These are phyloP conservation scores for Rostrohypoxylon terebratum DNA, from an alignment of 495 filamentous ascomycete genomes.

Conservation along the genomic window DNA sequence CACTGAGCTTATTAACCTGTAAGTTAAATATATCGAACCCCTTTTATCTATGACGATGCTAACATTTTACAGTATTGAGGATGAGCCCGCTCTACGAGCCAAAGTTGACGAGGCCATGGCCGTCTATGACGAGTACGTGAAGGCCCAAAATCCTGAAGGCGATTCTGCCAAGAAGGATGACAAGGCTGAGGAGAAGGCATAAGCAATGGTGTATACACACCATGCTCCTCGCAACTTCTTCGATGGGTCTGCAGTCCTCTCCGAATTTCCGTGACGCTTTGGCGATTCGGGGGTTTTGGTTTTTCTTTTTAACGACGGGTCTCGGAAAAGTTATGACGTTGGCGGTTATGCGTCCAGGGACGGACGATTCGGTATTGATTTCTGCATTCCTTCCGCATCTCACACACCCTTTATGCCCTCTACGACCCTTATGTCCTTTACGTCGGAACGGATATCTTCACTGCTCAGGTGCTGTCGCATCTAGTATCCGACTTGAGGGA, in stretches of 20 bases:
- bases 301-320: conserved; percentile 51
- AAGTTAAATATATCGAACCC: conserved; percentile 62
- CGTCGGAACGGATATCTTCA: conserved; percentile 46
- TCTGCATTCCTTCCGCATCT: conserved; percentile 45
- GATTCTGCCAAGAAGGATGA: conserved; percentile 64
- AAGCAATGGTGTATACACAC: conserved; percentile 35
- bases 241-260: conserved; percentile 38
- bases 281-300: conserved; percentile 52
- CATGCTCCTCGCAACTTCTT: conserved; percentile 21
- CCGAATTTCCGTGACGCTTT: conserved; percentile 26
- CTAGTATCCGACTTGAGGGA: conserved; percentile 31
- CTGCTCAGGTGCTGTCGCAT: conserved; percentile 29
- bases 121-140: conserved; percentile 98
- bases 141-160: conserved; percentile 69
- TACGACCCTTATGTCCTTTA: conserved; percentile 40
- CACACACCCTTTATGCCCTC: conserved; percentile 42
- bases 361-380: conserved; percentile 56
- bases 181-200: conserved; percentile 69
- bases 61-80: conserved; percentile 75
- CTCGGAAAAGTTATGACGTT: conserved; percentile 65
- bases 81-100: conserved; percentile 85
- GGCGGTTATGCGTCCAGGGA: conserved; percentile 42
- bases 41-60: conserved; percentile 28
- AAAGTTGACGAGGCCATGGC: conserved; percentile 97
- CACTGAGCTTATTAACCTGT: conserved; percentile 90